Conservation (phyloP, 2,329 filamentous ascomycete species). For the Phoma sp. region DNA sequence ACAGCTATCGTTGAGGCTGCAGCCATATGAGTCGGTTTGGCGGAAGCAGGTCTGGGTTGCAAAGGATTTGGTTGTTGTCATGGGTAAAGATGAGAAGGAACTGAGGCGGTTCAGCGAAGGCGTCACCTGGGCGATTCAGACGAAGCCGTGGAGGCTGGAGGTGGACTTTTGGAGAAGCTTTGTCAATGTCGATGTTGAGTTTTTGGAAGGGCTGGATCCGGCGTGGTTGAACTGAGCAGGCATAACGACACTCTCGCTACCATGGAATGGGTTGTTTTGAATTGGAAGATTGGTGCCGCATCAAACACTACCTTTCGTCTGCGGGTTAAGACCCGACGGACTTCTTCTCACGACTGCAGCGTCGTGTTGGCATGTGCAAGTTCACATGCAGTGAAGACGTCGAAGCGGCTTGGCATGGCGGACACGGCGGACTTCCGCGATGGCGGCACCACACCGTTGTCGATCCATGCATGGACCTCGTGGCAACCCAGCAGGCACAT, state of each 20-base stretch:
- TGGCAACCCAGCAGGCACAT: background rate
- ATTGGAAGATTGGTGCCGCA: no score
- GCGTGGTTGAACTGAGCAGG: constrained; percentile 43
- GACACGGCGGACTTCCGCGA: background rate
- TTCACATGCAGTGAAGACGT: no score
- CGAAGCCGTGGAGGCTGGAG: constrained; percentile 57
- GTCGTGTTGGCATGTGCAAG: no score
- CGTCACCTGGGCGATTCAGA: constrained; percentile 56
- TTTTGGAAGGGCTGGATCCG: constrained; percentile 53
- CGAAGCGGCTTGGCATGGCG: background rate
- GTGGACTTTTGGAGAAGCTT: constrained; percentile 61
- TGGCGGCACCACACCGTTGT: background rate
- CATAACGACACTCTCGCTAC: no score
- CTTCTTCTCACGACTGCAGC: no score
- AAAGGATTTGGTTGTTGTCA: constrained; percentile 55
- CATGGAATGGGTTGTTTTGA: no score
- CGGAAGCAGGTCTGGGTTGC: constrained; percentile 49
- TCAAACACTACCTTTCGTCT: no score
- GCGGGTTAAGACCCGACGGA: no score
- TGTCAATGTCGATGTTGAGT: constrained; percentile 54
- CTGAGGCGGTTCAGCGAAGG: constrained; percentile 49
- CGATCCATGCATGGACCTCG: constrained; percentile 5
- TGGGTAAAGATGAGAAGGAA: constrained; percentile 54
- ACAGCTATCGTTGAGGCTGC: constrained; percentile 40
- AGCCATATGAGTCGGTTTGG: constrained; percentile 41